Evolutionary conservation across 2,329 filamentous ascomycete species (phyloP).

Genomic region (Ascocoryne sarcoides): DNA sequence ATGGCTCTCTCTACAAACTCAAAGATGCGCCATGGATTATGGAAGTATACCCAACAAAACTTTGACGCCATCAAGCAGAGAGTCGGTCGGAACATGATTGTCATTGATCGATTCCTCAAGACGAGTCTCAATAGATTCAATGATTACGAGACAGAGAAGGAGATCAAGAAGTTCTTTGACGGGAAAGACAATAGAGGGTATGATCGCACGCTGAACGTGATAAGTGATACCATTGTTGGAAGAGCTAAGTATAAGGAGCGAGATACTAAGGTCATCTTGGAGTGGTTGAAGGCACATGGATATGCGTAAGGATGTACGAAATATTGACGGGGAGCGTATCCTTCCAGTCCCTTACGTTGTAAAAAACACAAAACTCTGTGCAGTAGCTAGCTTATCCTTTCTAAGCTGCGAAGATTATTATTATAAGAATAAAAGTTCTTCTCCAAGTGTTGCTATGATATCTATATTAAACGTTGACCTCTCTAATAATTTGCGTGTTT

Average conservation of each 20-base stretch:
- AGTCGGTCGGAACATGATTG: constrained; percentile 72
- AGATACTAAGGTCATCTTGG: constrained; percentile 62
- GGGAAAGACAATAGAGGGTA: constrained; percentile 80
- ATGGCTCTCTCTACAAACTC: constrained; percentile 64
- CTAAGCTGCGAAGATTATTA: too few species aligned
- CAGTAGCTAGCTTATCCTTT: too few species aligned
- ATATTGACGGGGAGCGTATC: too few species aligned
- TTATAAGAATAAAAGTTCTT: too few species aligned
- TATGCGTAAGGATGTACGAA: constrained; percentile 40
- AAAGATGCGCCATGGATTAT: constrained; percentile 63
- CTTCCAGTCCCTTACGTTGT: too few species aligned
- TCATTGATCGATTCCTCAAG: constrained; percentile 82
- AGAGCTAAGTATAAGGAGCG: constrained; percentile 75
- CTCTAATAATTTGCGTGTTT: too few species aligned
- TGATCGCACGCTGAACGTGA: constrained; percentile 76
- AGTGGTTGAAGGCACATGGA: constrained; percentile 64
- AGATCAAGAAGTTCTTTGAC: constrained; percentile 79
- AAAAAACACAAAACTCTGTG: too few species aligned
- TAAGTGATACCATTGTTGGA: constrained; percentile 76
- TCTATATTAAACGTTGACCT: too few species aligned
- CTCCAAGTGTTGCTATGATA: too few species aligned
- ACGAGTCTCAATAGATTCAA: constrained; percentile 72
- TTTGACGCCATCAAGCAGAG: constrained; percentile 67
- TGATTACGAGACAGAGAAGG: constrained; percentile 56
- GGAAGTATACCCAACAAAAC: constrained; percentile 78